phyloP scores from a whole-genome alignment of 148 eudicot species.

The Talinum fruticosum region DNA sequence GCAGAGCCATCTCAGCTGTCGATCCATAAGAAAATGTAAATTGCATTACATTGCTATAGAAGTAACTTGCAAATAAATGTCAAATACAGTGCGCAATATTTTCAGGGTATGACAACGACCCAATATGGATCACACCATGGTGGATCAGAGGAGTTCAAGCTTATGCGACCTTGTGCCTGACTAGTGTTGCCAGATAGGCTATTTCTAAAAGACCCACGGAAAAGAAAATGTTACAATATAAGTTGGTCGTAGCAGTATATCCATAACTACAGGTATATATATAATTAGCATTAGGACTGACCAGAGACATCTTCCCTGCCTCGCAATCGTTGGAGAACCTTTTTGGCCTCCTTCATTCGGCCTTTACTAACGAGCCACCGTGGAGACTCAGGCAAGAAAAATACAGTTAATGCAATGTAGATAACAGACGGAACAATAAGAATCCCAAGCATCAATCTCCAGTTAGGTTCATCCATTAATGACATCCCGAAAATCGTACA shows the following conservation, averaged over 20 bases:
- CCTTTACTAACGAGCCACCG: constrained; percentile 85
- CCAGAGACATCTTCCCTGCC: constrained; percentile 72
- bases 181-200: not conserved
- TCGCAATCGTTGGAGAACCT: constrained; percentile 59
- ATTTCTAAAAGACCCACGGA: not conserved
- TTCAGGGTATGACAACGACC: no score
- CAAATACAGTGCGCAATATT: no score
- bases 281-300: constrained; percentile 26
- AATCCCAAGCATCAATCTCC: constrained; percentile 74
- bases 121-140: not conserved
- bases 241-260: not conserved
- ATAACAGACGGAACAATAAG: constrained; percentile 48
- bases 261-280: not conserved
- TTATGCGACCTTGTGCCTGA: not conserved
- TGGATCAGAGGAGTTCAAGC: not conserved
- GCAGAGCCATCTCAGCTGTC: constrained; percentile 63
- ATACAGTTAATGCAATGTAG: constrained; percentile 45
- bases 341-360: constrained; percentile 58
- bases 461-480: constrained; percentile 49
- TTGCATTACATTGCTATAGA: constrained; percentile 10
- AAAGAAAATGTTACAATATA: not conserved
- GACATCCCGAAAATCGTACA: constrained; percentile 69
- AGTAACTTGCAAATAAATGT: constrained; percentile 14
- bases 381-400: constrained; percentile 77
- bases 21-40: constrained; percentile 16